Base-by-base conservation (phyloP, 768 basidiomycete species). In the Suillus clintonianus region DNA sequence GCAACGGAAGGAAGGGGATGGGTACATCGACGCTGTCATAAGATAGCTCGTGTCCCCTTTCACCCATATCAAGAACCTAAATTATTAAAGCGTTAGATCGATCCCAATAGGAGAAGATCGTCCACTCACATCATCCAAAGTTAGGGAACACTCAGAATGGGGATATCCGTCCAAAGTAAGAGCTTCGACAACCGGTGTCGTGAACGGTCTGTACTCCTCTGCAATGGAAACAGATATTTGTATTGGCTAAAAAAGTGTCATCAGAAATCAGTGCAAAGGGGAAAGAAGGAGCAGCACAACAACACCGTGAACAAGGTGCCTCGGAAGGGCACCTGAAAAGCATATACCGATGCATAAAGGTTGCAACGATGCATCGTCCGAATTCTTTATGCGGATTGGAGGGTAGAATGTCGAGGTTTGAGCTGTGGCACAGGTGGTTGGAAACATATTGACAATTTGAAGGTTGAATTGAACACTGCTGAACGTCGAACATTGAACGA, bases 281-380 rank as follows among this genome's bases (percentile, higher is more conserved):
- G 5, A 15, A 51, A 17, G 30, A 51, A 2, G 17, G 15, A 1
- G 50, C 0, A 51, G 3, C 32, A 51, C 30, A 34, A 64, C 34
- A 22, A 39, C 17, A 2, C 27, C 13, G 22, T 14, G 41, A 36
- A 64, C 14, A 5, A 64, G 58, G 42, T 64, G 59, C 39, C 48
- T 64, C 19, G 41, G 51, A 1, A 64, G 30, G 55, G 32, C 11
- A 50, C 63, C 63, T 24, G 62, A 42, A 37, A 63, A 63, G 36
- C 45, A 63, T 5, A 36, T 36, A 36, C 43, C 48, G 43, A 59
- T 30, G n/a, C 43, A 34, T 43, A 63, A 43, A 34, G 55, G 56
- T 45, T 63, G 62, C 13, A 62, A 10, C 32, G 54, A 54, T n/a
- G 9, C n/a, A 4, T n/a, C 43, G n/a, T 45, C n/a, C 19, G 8